A percentile compares a stretch with the other conserved stretches of the same genome.
These are phyloP conservation scores for Priceomyces melissophilus DNA, from an alignment of 805 yeast genomes.

Conservation along the genomic window DNA sequence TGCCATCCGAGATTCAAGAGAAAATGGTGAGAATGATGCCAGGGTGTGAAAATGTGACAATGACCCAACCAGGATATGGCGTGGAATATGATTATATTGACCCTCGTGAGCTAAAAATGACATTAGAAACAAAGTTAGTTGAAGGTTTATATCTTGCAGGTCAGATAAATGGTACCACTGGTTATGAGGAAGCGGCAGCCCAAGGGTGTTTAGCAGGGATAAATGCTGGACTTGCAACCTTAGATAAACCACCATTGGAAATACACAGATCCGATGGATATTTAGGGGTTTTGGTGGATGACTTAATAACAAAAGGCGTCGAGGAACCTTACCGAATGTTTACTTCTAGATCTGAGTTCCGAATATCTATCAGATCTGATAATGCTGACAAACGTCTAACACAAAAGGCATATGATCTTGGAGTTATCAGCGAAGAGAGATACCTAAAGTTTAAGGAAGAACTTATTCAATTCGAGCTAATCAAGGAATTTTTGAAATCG, in stretches of 20 bases:
- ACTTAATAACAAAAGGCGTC: constrained; percentile 90
- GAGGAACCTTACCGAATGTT: constrained; percentile 98
- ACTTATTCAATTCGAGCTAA: constrained; percentile 38
- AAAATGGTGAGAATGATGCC: constrained; percentile 72
- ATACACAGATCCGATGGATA: constrained; percentile 81
- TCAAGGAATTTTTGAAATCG: constrained; percentile 43
- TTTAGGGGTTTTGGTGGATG: constrained; percentile 90
- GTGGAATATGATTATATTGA: constrained; percentile 97
- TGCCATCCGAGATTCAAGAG: constrained; percentile 91
- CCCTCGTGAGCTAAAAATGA: constrained; percentile 77
- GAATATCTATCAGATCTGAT: constrained; percentile 87
- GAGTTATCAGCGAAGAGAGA: constrained; percentile 63
- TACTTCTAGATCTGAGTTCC: constrained; percentile 91
- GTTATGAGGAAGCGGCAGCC: constrained; percentile 98
- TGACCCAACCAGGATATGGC: constrained; percentile 97
- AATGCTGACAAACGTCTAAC: constrained; percentile 91
- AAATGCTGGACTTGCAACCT: constrained; percentile 72
- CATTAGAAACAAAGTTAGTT: constrained; percentile 78
- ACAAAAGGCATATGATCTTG: constrained; percentile 57
- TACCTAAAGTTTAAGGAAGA: constrained; percentile 49
- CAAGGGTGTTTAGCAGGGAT: constrained; percentile 96
- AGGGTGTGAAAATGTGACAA: constrained; percentile 83
- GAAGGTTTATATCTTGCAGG: constrained; percentile 87
- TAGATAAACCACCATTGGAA: constrained; percentile 42
- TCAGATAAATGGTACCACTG: constrained; percentile 97